phyloP scores from a whole-genome alignment of 345 rosid genomes.

The Microthlaspi erraticum region DNA sequence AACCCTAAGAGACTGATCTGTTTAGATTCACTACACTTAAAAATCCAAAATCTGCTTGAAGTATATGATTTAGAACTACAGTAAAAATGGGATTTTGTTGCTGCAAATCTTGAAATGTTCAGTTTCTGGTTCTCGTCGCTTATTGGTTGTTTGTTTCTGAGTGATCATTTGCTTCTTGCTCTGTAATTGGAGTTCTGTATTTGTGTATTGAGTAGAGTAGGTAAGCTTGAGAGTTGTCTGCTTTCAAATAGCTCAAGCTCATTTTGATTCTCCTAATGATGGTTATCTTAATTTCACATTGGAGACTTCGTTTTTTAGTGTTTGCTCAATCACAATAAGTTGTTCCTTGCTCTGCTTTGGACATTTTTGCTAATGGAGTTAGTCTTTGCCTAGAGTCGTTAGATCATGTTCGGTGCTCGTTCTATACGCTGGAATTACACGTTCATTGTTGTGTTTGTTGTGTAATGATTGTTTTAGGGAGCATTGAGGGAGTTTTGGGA shows the following conservation, averaged over 20 bases:
- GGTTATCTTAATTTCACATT: background rate
- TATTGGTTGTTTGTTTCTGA: background rate
- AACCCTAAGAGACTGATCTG: background rate
- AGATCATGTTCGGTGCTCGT: background rate
- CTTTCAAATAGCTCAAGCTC: too few species aligned
- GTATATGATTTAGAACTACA: background rate
- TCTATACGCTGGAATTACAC: background rate
- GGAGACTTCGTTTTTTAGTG: background rate
- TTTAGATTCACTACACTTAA: background rate
- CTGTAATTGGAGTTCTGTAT: background rate
- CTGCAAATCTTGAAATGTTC: background rate
- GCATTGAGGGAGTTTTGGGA: conserved; percentile 65
- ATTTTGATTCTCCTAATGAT: background rate
- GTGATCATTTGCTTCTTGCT: background rate
- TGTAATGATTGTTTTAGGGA: conserved; percentile 53
- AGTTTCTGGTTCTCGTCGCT: background rate
- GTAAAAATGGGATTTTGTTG: background rate
- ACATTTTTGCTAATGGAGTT: conserved; percentile 14
- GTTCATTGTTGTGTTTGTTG: background rate
- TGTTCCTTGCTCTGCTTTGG: conserved; percentile 9
- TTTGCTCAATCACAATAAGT: background rate
- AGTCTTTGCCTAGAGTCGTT: background rate
- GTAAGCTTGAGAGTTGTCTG: conserved; percentile 8
- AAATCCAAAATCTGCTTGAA: background rate
- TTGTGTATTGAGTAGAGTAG: background rate